Evolutionary conservation across 306 rosid species (phyloP), one percentile per base, ranked within the genome.

Genomic region (Amphicarpaea edgeworthii): DNA sequence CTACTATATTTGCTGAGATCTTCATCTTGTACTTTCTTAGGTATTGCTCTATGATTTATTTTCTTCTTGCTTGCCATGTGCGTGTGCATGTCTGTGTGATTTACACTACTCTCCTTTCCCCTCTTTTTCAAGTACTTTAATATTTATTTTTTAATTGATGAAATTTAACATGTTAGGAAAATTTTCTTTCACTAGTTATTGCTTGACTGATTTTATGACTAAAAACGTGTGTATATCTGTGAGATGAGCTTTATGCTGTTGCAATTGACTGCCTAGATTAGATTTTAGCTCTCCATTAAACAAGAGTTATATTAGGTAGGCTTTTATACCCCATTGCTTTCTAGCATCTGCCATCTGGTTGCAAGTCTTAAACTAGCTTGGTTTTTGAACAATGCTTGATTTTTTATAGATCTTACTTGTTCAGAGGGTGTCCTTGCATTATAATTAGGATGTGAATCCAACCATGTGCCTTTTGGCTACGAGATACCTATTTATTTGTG

Each of bases 191-290:
- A 38, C 78, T 41, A 61, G 38, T 60, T 57, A 54, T 72, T 19
- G 30, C 16, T 34, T 54, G 21, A 26, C 16, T 57, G 68, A 19
- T 51, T 38, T 73, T 12, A 43, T 60, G 6, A 49, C 43, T 32
- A 4, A 67, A 50, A 60, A 17, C 43, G 57, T 23, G 71, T 61
- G 71, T 40, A 8, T 74, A 61, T 41, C 19, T 42, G 66, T 53
- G 63, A 21, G 60, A 42, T 68, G 61, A 64, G 79, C 59, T 47
- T 24, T 64, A 8, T 46, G 82, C 78, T 80, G 50, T 43, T 75
- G 55, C 6, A 60, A 5, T 63, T 46, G 40, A 15, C 51, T 63
- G n/a, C 62, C 19, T 55, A 49, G 17, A 16, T 24, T 47, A 41
- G 17, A 16, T 24, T 71, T 65, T 47, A 43, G 76, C 21, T 68